Evolutionary conservation across 2,329 filamentous ascomycete species (phyloP).

Genomic region (Cryoendolithus antarcticus): DNA sequence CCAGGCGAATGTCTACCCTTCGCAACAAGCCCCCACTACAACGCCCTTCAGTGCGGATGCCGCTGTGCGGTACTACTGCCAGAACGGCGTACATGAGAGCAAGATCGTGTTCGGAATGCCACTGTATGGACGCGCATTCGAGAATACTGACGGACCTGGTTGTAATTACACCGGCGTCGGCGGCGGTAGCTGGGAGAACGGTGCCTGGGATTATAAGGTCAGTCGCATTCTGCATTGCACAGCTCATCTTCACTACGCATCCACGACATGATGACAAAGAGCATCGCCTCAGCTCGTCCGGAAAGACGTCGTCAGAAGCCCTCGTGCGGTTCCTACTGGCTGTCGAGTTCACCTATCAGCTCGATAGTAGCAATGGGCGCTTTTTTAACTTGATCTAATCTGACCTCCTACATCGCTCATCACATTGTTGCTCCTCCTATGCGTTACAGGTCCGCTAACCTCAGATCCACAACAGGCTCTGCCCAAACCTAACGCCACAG

Average conservation of each 20-base stretch:
- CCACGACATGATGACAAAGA: constrained; percentile 4
- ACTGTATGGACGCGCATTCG: constrained; percentile 75
- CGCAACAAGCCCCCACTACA: constrained; percentile 39
- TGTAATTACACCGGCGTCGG: constrained; percentile 56
- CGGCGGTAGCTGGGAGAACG: constrained; percentile 67
- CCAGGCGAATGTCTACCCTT: constrained; percentile 62
- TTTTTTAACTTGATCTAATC: constrained; percentile 15
- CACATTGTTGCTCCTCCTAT: constrained; percentile 3
- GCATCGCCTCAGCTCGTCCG: background rate
- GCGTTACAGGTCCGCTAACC: constrained; percentile 1
- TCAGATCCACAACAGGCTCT: constrained; percentile 35
- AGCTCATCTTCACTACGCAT: background rate
- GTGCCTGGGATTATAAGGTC: constrained; percentile 44
- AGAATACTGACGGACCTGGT: constrained; percentile 63
- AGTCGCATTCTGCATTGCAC: constrained; percentile 38
- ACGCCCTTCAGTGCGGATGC: constrained; percentile 67
- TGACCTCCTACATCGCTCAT: constrained; percentile 3
- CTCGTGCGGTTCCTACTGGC: background rate
- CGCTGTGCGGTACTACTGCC: constrained; percentile 58
- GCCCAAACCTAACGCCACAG: constrained; percentile 53
- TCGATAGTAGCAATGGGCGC: background rate
- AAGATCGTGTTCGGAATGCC: constrained; percentile 87
- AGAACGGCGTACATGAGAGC: constrained; percentile 41
- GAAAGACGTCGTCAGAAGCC: constrained; percentile 4
- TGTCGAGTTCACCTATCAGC: no score